These are phyloP conservation scores for Endocladia muricata DNA, from an alignment of 31 red algal genomes.

Conservation along the genomic window DNA sequence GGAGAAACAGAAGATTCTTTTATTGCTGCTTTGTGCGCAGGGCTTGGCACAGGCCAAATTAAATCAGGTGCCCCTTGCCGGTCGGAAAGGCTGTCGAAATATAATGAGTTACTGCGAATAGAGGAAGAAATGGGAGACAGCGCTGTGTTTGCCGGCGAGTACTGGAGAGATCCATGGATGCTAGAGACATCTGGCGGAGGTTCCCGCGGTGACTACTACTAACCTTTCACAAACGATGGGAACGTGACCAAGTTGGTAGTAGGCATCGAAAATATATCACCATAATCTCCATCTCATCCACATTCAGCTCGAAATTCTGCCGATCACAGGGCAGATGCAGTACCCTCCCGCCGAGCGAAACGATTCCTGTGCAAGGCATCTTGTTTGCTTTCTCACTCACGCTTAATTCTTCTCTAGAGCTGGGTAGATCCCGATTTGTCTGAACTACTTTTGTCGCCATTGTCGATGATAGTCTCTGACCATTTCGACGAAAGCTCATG, in stretches of 20 bases:
- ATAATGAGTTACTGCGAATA: slow-evolving; percentile 92
- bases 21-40: slow-evolving; percentile 87
- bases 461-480: slow-evolving; percentile 29
- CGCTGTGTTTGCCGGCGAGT: slow-evolving; percentile 85
- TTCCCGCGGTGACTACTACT: too few relatives aligned
- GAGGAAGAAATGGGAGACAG: slow-evolving; percentile 84
- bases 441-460: slow-evolving; percentile 8
- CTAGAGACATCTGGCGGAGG: slow-evolving; percentile 25
- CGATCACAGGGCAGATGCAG: too few relatives aligned
- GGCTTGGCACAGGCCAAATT: slow-evolving; percentile 93
- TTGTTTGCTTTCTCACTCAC: not conserved
- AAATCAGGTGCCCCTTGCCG: slow-evolving; percentile 93
- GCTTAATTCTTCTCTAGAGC: not conserved
- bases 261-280: too few relatives aligned
- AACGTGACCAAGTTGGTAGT: too few relatives aligned
- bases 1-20: slow-evolving; percentile 97
- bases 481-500: slow-evolving; percentile 59
- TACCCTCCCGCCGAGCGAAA: too few relatives aligned
- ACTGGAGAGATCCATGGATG: slow-evolving; percentile 97
- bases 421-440: too few relatives aligned
- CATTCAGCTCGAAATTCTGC: too few relatives aligned
- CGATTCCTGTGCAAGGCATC: too few relatives aligned
- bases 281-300: too few relatives aligned
- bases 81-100: slow-evolving; percentile 93
- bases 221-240: not conserved